Base-by-base conservation (phyloP, 2,329 filamentous ascomycete genomes). In the Aureobasidium sp. region DNA sequence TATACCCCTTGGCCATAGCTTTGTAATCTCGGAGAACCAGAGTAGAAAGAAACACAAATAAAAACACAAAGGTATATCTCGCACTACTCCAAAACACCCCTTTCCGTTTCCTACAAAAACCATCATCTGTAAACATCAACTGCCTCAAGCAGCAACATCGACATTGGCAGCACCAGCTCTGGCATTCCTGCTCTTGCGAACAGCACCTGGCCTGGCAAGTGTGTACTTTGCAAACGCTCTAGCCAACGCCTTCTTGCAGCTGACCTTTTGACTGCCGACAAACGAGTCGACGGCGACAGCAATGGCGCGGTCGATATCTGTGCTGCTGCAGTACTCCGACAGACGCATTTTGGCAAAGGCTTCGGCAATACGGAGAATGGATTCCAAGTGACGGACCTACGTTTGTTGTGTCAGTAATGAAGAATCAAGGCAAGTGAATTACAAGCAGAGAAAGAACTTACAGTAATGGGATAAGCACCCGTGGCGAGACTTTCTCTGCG, bases 341-440 rank as follows among this genome's bases (percentile, higher is more conserved):
- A 99, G 81, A 15, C 94, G 88, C 94, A 99, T 99, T 71, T 96
- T 93, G 76, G 90, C 95, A 78, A 99, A 99, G 0, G 92, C 79
- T 75, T 99, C 94, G 62, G 87, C 87, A 71, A 96, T 96, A 71
- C 94, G 90, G 79, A 99, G 95, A 71, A 97, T 97, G 65, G 93
- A 93, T 82, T 99, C 94, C 37, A 99, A 81, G 78, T 99, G 94
- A 80, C 94, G 92, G 67, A 97, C 90, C 91, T 96, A 67, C 25
- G 31, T 14, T 29, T 6, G 3, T 29, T 6, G 3, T 11, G 3
- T 42, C n/a, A 49, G 47, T 34, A 49, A 49, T n/a, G n/a, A n/a
- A n/a, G n/a, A n/a, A n/a, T n/a, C 15, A 60, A 65, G 70, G 58
- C 73, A 69, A 61, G 60, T 27, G 5, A 5, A 29, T 8, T 1